phyloP scores from a whole-genome alignment of 2,329 filamentous ascomycete species.

The Apiospora rasikravindrae region DNA sequence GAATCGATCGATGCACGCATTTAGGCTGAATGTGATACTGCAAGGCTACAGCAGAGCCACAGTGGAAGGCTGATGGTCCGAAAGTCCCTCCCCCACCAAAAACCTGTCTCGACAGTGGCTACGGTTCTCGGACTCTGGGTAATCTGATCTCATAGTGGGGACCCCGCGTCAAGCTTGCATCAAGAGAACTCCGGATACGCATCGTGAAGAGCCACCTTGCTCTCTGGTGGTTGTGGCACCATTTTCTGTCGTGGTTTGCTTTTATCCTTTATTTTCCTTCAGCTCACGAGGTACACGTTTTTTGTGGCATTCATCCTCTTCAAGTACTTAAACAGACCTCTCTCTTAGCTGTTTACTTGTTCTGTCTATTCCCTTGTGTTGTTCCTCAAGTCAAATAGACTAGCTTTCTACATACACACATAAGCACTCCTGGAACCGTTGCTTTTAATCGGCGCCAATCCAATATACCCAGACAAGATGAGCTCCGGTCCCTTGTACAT shows the following conservation, averaged over 20 bases:
- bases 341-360: background rate
- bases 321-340: background rate
- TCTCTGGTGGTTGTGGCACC: conserved; percentile 16
- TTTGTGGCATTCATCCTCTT: background rate
- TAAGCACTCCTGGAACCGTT: background rate
- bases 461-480: conserved; percentile 36
- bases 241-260: conserved; percentile 5
- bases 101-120: background rate
- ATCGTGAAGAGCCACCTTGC: conserved; percentile 12
- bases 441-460: background rate
- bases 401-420: background rate
- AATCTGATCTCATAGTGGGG: conserved; percentile 19
- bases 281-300: conserved; percentile 1
- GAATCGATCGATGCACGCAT: background rate
- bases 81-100: conserved; percentile 3
- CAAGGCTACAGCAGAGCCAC: conserved; percentile 4
- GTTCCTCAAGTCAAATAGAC: background rate
- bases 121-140: conserved; percentile 7
- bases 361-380: background rate
- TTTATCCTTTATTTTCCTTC: conserved; percentile 5
- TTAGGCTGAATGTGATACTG: conserved; percentile 5
- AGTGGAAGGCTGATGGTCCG: background rate
- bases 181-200: conserved; percentile 18
- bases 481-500: conserved; percentile 72
- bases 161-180: conserved; percentile 22